Evolutionary conservation across 352 stramenopile genomes (phyloP).

Genomic region (Peronospora tabacina): DNA sequence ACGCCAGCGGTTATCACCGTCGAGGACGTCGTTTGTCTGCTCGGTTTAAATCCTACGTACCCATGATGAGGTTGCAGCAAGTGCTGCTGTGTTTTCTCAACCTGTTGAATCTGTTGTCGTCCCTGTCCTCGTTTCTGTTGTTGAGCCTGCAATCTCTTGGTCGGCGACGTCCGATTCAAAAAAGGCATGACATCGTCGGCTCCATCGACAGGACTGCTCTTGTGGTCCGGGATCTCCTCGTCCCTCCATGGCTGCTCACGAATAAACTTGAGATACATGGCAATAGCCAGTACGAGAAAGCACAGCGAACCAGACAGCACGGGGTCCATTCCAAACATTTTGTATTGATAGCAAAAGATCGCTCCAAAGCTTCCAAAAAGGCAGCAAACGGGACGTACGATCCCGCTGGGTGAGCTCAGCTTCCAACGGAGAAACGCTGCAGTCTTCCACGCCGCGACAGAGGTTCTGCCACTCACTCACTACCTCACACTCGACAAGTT

Average conservation of each 20-base stretch:
- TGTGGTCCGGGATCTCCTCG: constrained; percentile 46
- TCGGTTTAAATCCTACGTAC: constrained; percentile 36
- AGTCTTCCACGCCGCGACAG: constrained; percentile 1
- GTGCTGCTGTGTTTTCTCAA: constrained; percentile 36
- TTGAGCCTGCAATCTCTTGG: constrained; percentile 36
- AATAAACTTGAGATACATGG: constrained; percentile 87
- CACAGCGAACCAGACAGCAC: constrained; percentile 83
- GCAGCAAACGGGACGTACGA: neutral
- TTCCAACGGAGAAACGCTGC: neutral
- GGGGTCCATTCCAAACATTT: constrained; percentile 54
- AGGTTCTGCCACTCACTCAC: neutral
- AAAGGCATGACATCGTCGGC: constrained; percentile 64
- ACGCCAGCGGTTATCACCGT: constrained; percentile 12
- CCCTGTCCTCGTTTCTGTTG: constrained; percentile 34
- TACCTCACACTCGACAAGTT: constrained; percentile 6
- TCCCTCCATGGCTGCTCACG: constrained; percentile 58
- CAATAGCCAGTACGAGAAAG: constrained; percentile 78
- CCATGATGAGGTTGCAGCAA: constrained; percentile 42
- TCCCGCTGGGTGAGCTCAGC: neutral
- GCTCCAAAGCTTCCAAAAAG: neutral
- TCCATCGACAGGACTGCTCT: constrained; percentile 55
- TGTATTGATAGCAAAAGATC: neutral
- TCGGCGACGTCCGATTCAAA: constrained; percentile 48
- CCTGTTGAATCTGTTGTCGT: constrained; percentile 36
- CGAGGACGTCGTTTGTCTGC: constrained; percentile 21